phyloP scores from a whole-genome alignment of 805 yeast genomes.

The Cyberlindnera mrakii region DNA sequence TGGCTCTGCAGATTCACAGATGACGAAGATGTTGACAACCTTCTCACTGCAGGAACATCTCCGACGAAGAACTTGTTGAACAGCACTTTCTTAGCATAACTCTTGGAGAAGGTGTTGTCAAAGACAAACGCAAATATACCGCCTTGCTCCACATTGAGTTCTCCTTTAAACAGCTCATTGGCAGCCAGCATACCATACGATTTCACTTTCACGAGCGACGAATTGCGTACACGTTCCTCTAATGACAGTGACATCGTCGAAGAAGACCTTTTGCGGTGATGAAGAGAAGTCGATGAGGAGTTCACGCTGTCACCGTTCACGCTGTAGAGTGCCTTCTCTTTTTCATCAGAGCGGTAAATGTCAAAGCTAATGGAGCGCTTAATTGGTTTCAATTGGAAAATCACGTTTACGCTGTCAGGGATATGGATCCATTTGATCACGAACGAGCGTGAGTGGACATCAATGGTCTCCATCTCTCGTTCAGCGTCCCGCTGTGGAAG shows the following conservation, averaged over 20 bases:
- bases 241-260: conserved; percentile 35
- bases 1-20: conserved; percentile 17
- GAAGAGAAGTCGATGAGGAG: conserved; percentile 19
- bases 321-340: conserved; percentile 18
- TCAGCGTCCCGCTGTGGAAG: no score
- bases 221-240: conserved; percentile 52
- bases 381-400: conserved; percentile 79
- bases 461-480: conserved; percentile 73
- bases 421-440: conserved; percentile 88
- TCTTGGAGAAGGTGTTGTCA: conserved; percentile 87
- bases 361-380: conserved; percentile 49
- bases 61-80: conserved; percentile 40
- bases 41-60: conserved; percentile 11
- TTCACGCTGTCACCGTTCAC: conserved; percentile 16
- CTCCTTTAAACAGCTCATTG: conserved; percentile 58
- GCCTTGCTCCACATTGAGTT: conserved; percentile 49
- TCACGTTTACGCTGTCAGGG: conserved; percentile 56
- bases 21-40: conserved; percentile 14
- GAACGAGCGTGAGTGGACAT: conserved; percentile 83
- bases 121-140: conserved; percentile 84
- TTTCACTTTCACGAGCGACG: conserved; percentile 44
- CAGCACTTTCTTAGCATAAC: conserved; percentile 71
- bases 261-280: conserved; percentile 20
- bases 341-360: conserved; percentile 25
- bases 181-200: conserved; percentile 54